Base-by-base conservation (phyloP, 768 basidiomycete species). In the Saitozyma sp. region DNA sequence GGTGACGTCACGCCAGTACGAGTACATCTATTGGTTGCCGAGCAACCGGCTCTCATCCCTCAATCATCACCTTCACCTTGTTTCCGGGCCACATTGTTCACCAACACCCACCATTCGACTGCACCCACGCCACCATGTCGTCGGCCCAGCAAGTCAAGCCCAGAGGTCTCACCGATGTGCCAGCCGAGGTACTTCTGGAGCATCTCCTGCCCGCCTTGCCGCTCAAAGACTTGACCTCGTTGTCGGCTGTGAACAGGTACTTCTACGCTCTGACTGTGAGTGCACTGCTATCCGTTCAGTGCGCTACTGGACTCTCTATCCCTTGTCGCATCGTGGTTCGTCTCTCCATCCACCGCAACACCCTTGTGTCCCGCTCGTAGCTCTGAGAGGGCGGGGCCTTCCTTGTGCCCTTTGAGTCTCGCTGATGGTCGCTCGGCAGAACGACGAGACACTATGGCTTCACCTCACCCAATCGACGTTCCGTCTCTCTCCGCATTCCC, bases 181-280 rank as follows among this genome's bases (percentile, higher is more conserved):
- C 92, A 3, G 75, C 88, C 29, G 91, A 94, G 76, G 81, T 92
- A n/a, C 76, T 92, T 39, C 78, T 90, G 20, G 91, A 93, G 76
- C 84, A 88, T 65, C 63, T 94, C 5, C 80, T 80, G 3, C 77
- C 78, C 0, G 52, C 54, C 9, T 79, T 91, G 38, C 78, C 83
- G 9, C 75, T 86, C 38, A 67, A 73, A 11, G 87, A 88, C 74
- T 79, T 93, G 19, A 78, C 87, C 3, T 79, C 80, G 49, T 82
- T 95, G 8, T 83, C 83, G 5, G 79, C 78, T n/a, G 88, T 88
- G 0, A 87, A 84, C 79, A 87, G 83, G 67, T 83, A 84, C 75
- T 89, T 83, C 85, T 51, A 65, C 78, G 11, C 69, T 89, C 29
- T 85, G 16, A 60, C 66, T 9, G 71, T 73, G 52, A 63, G 71